Evolutionary conservation across 768 basidiomycete genomes (phyloP).

Genomic region (Ramaria sp.): DNA sequence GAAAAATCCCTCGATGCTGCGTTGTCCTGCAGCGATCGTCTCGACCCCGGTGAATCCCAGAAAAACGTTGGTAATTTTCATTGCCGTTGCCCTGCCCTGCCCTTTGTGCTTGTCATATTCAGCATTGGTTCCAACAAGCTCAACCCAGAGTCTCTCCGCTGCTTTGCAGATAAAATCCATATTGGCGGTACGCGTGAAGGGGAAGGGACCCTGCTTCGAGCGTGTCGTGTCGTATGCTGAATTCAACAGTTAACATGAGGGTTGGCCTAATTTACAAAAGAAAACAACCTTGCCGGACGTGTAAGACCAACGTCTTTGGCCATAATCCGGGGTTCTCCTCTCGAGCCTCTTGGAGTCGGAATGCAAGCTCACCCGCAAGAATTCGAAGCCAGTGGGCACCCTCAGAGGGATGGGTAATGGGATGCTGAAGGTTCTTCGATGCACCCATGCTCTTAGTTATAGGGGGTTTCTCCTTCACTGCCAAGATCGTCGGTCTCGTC

Average conservation of each 20-base stretch:
- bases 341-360: slow-evolving; percentile 76
- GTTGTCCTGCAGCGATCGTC: slow-evolving; percentile 65
- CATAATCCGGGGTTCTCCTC: slow-evolving; percentile 63
- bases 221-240: slow-evolving; percentile 54
- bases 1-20: slow-evolving; percentile 83
- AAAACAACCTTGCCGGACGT: slow-evolving; percentile 41
- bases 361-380: slow-evolving; percentile 79
- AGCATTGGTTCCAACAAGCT: slow-evolving; percentile 51
- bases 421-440: slow-evolving; percentile 83
- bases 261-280: neutral
- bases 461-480: slow-evolving; percentile 78
- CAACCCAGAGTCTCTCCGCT: slow-evolving; percentile 79
- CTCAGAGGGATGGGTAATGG: slow-evolving; percentile 61
- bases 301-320: slow-evolving; percentile 87
- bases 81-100: slow-evolving; percentile 14
- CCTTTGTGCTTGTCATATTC: slow-evolving; percentile 14
- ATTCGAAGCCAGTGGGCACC: slow-evolving; percentile 89
- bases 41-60: slow-evolving; percentile 76
- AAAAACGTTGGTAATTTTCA: slow-evolving; percentile 64
- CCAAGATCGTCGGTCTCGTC: neutral
- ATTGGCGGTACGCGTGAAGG: slow-evolving; percentile 62
- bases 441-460: slow-evolving; percentile 90
- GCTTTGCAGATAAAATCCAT: slow-evolving; percentile 68
- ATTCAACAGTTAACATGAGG: neutral
- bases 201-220: slow-evolving; percentile 84